phyloP scores from a whole-genome alignment of 2,329 filamentous ascomycete species.

The Trichoderma aggressivum region DNA sequence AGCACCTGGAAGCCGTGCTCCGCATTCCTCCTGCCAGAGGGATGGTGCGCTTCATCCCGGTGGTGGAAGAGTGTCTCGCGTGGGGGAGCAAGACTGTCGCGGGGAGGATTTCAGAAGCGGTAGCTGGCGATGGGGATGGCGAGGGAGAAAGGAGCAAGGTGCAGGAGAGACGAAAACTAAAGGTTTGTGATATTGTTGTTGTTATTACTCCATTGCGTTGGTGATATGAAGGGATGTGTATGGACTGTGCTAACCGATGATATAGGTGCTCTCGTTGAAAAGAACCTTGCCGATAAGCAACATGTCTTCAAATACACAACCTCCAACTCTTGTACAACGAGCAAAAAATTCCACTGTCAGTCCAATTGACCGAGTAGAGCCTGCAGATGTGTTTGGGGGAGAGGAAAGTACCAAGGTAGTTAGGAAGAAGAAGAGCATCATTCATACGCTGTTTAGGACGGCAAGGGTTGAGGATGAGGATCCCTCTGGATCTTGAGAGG shows the following conservation, averaged over 20 bases:
- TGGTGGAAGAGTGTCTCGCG: constrained; percentile 69
- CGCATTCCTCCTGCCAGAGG: constrained; percentile 65
- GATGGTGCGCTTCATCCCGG: constrained; percentile 67
- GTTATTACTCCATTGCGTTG: background rate
- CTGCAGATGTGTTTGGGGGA: background rate
- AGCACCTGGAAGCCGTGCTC: constrained; percentile 68
- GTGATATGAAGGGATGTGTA: too few species aligned
- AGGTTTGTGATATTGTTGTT: background rate
- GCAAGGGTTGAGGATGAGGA: background rate
- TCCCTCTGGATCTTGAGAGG: background rate
- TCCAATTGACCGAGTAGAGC: background rate
- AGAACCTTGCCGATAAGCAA: background rate
- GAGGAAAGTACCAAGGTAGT: background rate
- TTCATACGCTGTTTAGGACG: constrained; percentile 20
- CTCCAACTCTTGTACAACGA: background rate
- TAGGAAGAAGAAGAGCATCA: constrained; percentile 21
- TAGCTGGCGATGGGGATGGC: background rate
- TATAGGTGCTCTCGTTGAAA: constrained; percentile 14
- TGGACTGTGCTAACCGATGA: background rate
- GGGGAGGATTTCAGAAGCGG: constrained; percentile 50
- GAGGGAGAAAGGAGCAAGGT: background rate
- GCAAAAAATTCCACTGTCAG: too few species aligned
- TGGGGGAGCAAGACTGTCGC: constrained; percentile 67
- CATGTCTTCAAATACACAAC: background rate
- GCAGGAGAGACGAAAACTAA: constrained; percentile 6